Percentiles rank a stretch among this genome's conserved stretches.
These are phyloP conservation scores for Neurospora sp. DNA, from an alignment of 495 filamentous ascomycete genomes.

Conservation along the genomic window DNA sequence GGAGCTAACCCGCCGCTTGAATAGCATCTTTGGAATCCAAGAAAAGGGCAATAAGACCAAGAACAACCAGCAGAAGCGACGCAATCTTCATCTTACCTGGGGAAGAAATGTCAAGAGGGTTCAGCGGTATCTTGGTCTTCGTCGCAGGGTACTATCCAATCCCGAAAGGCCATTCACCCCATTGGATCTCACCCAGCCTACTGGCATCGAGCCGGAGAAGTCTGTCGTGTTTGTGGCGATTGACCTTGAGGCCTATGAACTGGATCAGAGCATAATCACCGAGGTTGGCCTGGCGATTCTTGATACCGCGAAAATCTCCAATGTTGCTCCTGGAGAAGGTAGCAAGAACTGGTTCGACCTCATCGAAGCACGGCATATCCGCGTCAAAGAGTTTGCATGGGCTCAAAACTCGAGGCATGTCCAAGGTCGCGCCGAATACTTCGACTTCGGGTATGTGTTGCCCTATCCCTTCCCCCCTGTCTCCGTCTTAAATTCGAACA, in stretches of 20 bases:
- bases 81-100: slow-evolving; percentile 36
- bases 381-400: slow-evolving; percentile 56
- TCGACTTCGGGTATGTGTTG: slow-evolving; percentile 57
- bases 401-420: slow-evolving; percentile 56
- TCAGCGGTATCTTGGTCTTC: slow-evolving; percentile 61
- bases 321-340: slow-evolving; percentile 45
- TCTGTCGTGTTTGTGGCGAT: slow-evolving; percentile 63
- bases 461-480: not conserved
- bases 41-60: slow-evolving; percentile 21
- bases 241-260: slow-evolving; percentile 76
- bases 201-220: slow-evolving; percentile 34
- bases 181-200: slow-evolving; percentile 11
- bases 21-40: slow-evolving; percentile 5
- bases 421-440: slow-evolving; percentile 57
- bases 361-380: slow-evolving; percentile 65
- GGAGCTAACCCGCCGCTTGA: slow-evolving; percentile 2
- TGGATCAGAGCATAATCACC: slow-evolving; percentile 50
- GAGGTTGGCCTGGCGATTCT: slow-evolving; percentile 81
- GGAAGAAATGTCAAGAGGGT: slow-evolving; percentile 44
- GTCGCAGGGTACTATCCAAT: slow-evolving; percentile 13
- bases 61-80: slow-evolving; percentile 33
- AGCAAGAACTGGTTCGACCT: slow-evolving; percentile 52
- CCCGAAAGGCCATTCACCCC: not conserved
- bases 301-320: slow-evolving; percentile 52
- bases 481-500: slow-evolving; percentile 10